Percentiles rank a stretch among this genome's conserved stretches.
Evolutionary conservation across 2,329 filamentous ascomycete genomes (phyloP).

Genomic region (Cladosporium sp.): DNA sequence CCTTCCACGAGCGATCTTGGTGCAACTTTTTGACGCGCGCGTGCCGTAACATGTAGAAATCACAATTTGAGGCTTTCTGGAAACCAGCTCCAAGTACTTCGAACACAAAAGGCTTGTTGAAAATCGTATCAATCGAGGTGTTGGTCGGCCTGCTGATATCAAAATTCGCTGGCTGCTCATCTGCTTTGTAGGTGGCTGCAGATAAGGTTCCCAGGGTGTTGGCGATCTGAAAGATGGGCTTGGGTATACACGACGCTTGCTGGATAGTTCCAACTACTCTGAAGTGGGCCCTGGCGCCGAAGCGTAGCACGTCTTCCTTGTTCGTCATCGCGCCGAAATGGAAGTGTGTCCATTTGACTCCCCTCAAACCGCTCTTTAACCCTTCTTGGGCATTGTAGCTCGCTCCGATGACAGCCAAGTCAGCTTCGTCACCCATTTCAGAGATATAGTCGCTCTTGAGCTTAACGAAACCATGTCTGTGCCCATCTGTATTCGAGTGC

Average conservation of each 20-base stretch:
- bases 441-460: constrained; percentile 81
- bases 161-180: constrained; percentile 18
- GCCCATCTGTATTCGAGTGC: constrained; percentile 15
- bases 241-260: constrained; percentile 43
- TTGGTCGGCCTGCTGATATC: constrained; percentile 11
- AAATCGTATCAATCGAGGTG: constrained; percentile 45
- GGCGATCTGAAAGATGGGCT: constrained; percentile 37
- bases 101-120: constrained; percentile 66
- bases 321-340: constrained; percentile 72
- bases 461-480: constrained; percentile 55
- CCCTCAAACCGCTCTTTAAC: constrained; percentile 45
- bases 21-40: constrained; percentile 72
- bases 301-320: constrained; percentile 51
- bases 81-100: constrained; percentile 77
- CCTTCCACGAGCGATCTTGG: constrained; percentile 62
- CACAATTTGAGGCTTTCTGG: constrained; percentile 61
- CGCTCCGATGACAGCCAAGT: constrained; percentile 74
- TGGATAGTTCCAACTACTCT: constrained; percentile 54
- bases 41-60: constrained; percentile 70
- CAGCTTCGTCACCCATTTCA: constrained; percentile 72
- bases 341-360: constrained; percentile 68
- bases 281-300: constrained; percentile 52
- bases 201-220: constrained; percentile 37
- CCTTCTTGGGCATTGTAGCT: constrained; percentile 62
- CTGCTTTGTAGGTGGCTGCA: constrained; percentile 26